phyloP scores from a whole-genome alignment of 176 grass and related monocot species.

The Eleusine indica region DNA sequence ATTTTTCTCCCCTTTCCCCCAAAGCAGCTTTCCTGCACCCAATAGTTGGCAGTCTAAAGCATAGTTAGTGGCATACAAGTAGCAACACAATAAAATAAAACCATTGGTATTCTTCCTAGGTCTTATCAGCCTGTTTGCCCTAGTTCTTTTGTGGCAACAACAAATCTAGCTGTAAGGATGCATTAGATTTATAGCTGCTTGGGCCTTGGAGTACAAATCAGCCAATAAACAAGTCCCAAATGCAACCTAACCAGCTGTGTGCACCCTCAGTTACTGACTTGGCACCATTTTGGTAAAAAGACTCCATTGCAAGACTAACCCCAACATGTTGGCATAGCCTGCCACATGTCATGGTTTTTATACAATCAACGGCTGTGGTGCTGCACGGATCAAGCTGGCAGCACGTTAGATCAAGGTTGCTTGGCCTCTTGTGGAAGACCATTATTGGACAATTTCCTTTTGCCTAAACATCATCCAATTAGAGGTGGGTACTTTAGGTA shows the following conservation, averaged over 20 bases:
- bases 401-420: conserved; percentile 50
- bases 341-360: conserved; percentile 42
- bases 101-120: conserved; percentile 1
- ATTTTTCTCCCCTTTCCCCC: background rate
- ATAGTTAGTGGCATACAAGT: conserved; percentile 33
- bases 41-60: conserved; percentile 27
- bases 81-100: conserved; percentile 37
- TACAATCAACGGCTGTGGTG: conserved; percentile 28
- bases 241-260: conserved; percentile 35
- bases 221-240: background rate
- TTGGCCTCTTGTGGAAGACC: conserved; percentile 40
- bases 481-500: background rate
- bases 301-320: conserved; percentile 5
- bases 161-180: conserved; percentile 47
- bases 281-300: conserved; percentile 2
- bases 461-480: conserved; percentile 20
- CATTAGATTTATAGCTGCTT: conserved; percentile 38
- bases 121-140: conserved; percentile 29
- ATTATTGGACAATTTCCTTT: conserved; percentile 28
- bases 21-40: conserved; percentile 30
- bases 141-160: conserved; percentile 30
- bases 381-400: conserved; percentile 58
- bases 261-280: conserved; percentile 8
- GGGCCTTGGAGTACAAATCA: conserved; percentile 20
- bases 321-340: conserved; percentile 37